Percentiles rank a stretch among this genome's conserved stretches.
Conservation (phyloP, 2,329 filamentous ascomycete genomes). For the Bertia moriformis region DNA sequence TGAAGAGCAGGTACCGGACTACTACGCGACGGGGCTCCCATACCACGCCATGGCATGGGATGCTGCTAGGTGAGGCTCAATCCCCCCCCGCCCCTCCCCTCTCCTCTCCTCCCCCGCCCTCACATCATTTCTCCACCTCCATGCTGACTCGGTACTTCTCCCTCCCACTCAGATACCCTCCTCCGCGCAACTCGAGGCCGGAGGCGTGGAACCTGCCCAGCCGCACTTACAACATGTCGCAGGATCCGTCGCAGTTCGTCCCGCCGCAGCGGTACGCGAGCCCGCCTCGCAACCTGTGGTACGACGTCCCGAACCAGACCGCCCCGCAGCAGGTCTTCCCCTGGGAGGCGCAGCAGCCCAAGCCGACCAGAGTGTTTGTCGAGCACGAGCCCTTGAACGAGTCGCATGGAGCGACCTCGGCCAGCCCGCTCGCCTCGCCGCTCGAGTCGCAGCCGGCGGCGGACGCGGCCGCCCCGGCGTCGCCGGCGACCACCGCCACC, state of each 20-base stretch:
- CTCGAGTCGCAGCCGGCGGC: conserved; percentile 14
- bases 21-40: conserved; percentile 15
- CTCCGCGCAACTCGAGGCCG: conserved; percentile 54
- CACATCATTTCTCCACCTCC: too few relatives aligned
- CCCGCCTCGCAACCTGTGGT: conserved; percentile 78
- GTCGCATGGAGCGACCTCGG: conserved; percentile 11
- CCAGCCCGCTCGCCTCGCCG: conserved; percentile 6
- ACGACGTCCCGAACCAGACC: conserved; percentile 57
- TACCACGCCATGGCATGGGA: conserved; percentile 19
- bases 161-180: conserved; percentile 20
- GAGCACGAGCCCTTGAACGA: conserved; percentile 19
- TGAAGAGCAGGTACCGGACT: conserved; percentile 20
- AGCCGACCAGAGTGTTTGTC: conserved; percentile 49
- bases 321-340: conserved; percentile 68
- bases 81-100: too few relatives aligned
- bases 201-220: conserved; percentile 75
- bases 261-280: conserved; percentile 64
- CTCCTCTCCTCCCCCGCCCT: too few relatives aligned
- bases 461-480: conserved; percentile 1
- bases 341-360: conserved; percentile 63
- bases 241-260: conserved; percentile 59
- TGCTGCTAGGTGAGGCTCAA: conserved; percentile 17
- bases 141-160: too few relatives aligned
- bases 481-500: conserved; percentile 5
- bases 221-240: conserved; percentile 71